These are phyloP conservation scores for Eucalyptus guilfoylei DNA, from an alignment of 345 rosid species.

Conservation along the genomic window DNA sequence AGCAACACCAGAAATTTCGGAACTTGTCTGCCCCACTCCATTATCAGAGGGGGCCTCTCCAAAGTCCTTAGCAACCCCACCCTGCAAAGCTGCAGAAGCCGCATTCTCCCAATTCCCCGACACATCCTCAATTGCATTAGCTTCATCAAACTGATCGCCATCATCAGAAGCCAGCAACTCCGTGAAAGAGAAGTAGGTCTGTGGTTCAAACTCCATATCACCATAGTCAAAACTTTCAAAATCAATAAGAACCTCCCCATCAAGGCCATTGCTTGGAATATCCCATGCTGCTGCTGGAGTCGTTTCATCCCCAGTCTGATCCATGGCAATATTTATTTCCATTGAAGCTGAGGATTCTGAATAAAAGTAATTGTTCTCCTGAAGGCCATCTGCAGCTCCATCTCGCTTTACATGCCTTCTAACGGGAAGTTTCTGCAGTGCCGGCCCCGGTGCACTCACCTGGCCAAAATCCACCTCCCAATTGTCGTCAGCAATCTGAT, in stretches of 20 bases:
- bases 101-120: constrained; percentile 11
- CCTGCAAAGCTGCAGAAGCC: constrained; percentile 1
- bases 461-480: constrained; percentile 25
- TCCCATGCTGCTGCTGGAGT: constrained; percentile 41
- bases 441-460: constrained; percentile 22
- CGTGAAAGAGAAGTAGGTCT: constrained; percentile 79
- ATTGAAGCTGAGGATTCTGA: constrained; percentile 1
- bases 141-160: constrained; percentile 17
- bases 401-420: constrained; percentile 73
- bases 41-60: constrained; percentile 4
- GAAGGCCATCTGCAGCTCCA: constrained; percentile 6
- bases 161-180: constrained; percentile 75
- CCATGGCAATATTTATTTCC: constrained; percentile 10
- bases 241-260: constrained; percentile 32
- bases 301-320: constrained; percentile 15
- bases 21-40: constrained; percentile 1
- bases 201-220: constrained; percentile 95
- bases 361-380: constrained; percentile 5
- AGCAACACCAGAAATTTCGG: background rate
- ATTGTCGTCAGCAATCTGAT: constrained; percentile 34
- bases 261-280: constrained; percentile 27
- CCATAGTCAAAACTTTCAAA: constrained; percentile 35
- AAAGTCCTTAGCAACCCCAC: background rate
- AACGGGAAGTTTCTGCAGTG: constrained; percentile 64
- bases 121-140: background rate